Base-by-base conservation (phyloP, 768 basidiomycete genomes). In the Suillus alpinus region DNA sequence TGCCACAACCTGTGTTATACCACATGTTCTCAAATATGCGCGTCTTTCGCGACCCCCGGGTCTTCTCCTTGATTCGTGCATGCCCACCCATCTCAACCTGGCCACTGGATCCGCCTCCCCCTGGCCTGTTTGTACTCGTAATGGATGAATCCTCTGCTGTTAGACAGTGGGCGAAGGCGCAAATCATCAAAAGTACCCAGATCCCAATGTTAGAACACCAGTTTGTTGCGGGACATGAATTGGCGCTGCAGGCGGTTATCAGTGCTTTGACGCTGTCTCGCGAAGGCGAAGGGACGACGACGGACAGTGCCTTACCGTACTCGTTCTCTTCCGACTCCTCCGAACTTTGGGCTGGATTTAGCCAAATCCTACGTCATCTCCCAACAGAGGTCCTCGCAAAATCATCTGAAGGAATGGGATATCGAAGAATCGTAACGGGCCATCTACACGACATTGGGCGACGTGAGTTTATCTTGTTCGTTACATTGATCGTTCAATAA, bases 11-110 rank as follows among this genome's bases (percentile, higher is more conserved):
- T 0, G 68, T 85, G 23, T 63, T 85, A 6, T 88, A 87, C 67
- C 86, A 86, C 60, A 81, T 86, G 62, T 68, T 91, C 58, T 83
- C 82, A 23, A 90, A 88, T 71, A 77, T 86, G 68, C 73, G 74
- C 20, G 75, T 90, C 58, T 80, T 90, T 51, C 78, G 76, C 44
- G 80, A 88, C 63, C 63, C 78, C 1, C 71, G 75, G 39, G 73
- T 93, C 52, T 67, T 85, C 44, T 60, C 67, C 46, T 46, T 66
- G 23, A 41, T 69, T 26, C 74, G 73, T 47, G 65, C 67, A 58
- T 67, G 64, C 16, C 74, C 73, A 29, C 55, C 66, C 1, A 53
- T 60, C 44, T 68, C 73, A 23, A 73, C 65, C 16, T 91, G 89
- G 88, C 86, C 88, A 32, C 71, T 71, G 6, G 78, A 86, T 59